Conservation (phyloP, 2,329 filamentous ascomycete genomes). For the Mycosphaerella sp. region DNA sequence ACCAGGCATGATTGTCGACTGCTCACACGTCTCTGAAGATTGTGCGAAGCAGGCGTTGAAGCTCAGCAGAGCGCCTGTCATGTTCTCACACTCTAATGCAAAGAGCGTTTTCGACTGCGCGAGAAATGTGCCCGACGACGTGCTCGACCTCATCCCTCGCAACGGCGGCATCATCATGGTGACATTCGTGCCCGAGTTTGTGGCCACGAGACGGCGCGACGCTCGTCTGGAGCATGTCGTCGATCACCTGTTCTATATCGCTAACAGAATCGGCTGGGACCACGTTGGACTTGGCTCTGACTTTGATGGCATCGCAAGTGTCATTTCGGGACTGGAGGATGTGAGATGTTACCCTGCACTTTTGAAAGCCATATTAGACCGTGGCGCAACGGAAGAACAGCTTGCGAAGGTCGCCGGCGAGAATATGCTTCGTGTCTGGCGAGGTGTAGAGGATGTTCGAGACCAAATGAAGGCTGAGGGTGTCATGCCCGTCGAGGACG, state of each 20-base stretch:
- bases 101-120: not conserved
- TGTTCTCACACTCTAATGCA: conserved; percentile 20
- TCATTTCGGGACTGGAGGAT: conserved; percentile 30
- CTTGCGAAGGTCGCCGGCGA: conserved; percentile 35
- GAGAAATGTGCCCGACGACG: conserved; percentile 38
- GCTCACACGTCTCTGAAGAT: conserved; percentile 17
- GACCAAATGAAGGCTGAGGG: conserved; percentile 32
- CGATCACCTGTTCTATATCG: conserved; percentile 30
- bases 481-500: conserved; percentile 34
- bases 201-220: conserved; percentile 30
- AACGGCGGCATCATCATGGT: conserved; percentile 42
- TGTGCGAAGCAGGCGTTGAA: conserved; percentile 20
- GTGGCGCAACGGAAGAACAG: conserved; percentile 38
- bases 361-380: conserved; percentile 34
- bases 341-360: conserved; percentile 36
- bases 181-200: conserved; percentile 36
- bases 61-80: conserved; percentile 23
- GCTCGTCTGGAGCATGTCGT: conserved; percentile 35
- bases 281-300: conserved; percentile 38
- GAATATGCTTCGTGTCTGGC: conserved; percentile 38
- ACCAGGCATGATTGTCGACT: conserved; percentile 22
- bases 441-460: conserved; percentile 20
- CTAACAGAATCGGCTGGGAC: conserved; percentile 32
- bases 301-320: conserved; percentile 34
- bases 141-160: conserved; percentile 33